A percentile compares a stretch with the other conserved stretches of the same genome.
These are phyloP conservation scores for Penicillium paneum DNA, from an alignment of 2,329 filamentous ascomycete species.

Conservation along the genomic window DNA sequence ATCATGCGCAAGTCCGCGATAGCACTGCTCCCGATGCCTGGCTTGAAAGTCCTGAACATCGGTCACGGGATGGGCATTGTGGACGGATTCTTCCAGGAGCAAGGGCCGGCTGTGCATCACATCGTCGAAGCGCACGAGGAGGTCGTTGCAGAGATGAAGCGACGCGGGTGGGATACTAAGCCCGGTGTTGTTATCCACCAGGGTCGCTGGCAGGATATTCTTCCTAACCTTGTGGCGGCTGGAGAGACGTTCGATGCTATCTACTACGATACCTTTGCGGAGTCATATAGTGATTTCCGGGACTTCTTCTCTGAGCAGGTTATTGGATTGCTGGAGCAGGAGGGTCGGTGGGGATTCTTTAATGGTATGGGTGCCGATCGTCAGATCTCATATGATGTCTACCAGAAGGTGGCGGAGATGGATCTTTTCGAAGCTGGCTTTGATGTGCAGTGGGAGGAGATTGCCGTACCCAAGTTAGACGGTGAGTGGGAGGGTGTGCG, in stretches of 20 bases:
- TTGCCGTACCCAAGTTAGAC: conserved; percentile 69
- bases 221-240: conserved; percentile 64
- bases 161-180: conserved; percentile 65
- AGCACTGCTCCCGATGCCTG: conserved; percentile 59
- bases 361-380: conserved; percentile 85
- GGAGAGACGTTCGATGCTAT: conserved; percentile 78
- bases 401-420: conserved; percentile 86
- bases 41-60: conserved; percentile 74
- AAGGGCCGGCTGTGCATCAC: conserved; percentile 68
- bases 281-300: conserved; percentile 81
- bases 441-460: conserved; percentile 80
- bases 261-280: conserved; percentile 97
- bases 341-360: conserved; percentile 61
- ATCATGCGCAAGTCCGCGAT: conserved; percentile 79
- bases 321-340: conserved; percentile 64
- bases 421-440: conserved; percentile 85
- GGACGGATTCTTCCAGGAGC: conserved; percentile 69
- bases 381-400: conserved; percentile 92
- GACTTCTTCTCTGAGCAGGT: conserved; percentile 87
- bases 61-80: conserved; percentile 92
- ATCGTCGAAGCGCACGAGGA: conserved; percentile 82
- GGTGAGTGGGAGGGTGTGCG: conserved; percentile 86
- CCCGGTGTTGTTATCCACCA: conserved; percentile 59
- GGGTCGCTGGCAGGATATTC: conserved; percentile 77
- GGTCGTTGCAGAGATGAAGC: conserved; percentile 66